Evolutionary conservation across 148 eudicot genomes (phyloP).

Genomic region (Arbutus unedo): DNA sequence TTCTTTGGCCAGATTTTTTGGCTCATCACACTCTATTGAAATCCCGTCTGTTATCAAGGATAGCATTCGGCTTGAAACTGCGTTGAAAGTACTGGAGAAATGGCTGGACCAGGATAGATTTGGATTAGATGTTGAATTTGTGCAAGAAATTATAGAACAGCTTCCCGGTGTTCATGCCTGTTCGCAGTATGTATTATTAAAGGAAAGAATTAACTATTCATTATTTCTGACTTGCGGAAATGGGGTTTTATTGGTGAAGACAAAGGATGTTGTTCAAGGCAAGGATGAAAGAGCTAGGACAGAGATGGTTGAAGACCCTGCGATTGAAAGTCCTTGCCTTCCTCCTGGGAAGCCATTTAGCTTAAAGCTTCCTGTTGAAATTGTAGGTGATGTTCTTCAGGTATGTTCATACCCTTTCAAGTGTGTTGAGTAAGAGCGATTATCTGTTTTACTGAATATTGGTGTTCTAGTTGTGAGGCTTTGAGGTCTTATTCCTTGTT

Average conservation of each 20-base stretch:
- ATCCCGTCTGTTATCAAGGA: conserved; percentile 37
- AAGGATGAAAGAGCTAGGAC: conserved; percentile 26
- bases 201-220: conserved; percentile 34
- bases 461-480: neutral
- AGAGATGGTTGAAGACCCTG: conserved; percentile 20
- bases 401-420: conserved; percentile 26
- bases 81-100: conserved; percentile 31
- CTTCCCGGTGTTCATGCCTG: conserved; percentile 46
- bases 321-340: conserved; percentile 13
- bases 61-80: conserved; percentile 31
- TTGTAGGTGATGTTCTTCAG: conserved; percentile 60
- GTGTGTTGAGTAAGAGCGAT: neutral
- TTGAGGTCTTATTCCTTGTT: conserved; percentile 7
- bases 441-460: neutral
- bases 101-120: conserved; percentile 68
- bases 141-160: conserved; percentile 58
- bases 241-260: conserved; percentile 46
- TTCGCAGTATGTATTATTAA: conserved; percentile 36
- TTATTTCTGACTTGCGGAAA: conserved; percentile 42
- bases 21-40: conserved; percentile 33
- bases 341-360: conserved; percentile 49
- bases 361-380: conserved; percentile 42
- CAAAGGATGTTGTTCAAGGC: conserved; percentile 30
- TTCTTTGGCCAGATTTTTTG: conserved; percentile 46
- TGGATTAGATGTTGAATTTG: conserved; percentile 65